These are phyloP conservation scores for Nakazawaea peltata DNA, from an alignment of 805 yeast genomes.

Conservation along the genomic window DNA sequence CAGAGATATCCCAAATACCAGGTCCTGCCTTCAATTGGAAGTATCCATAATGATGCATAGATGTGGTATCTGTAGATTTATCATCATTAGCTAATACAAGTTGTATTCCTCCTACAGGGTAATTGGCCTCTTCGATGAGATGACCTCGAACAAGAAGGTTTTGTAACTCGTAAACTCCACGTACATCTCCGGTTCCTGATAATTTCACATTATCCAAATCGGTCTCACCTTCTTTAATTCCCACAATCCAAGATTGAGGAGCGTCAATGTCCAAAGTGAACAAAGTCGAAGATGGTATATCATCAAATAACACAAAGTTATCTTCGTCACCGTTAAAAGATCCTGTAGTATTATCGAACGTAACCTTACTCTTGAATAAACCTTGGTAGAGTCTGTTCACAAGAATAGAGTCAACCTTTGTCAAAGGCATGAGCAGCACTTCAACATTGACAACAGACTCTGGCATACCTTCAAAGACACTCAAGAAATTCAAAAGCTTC, in stretches of 20 bases:
- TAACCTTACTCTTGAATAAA: slow-evolving; percentile 26
- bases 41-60: slow-evolving; percentile 81
- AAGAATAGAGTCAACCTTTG: slow-evolving; percentile 30
- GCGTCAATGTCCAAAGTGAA: slow-evolving; percentile 49
- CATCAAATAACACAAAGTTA: slow-evolving; percentile 26
- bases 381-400: slow-evolving; percentile 55
- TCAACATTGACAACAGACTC: slow-evolving; percentile 44
- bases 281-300: slow-evolving; percentile 44
- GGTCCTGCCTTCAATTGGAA: slow-evolving; percentile 70
- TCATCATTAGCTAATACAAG: slow-evolving; percentile 28
- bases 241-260: slow-evolving; percentile 64
- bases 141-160: slow-evolving; percentile 65
- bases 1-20: slow-evolving; percentile 53
- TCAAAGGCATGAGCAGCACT: slow-evolving; percentile 52
- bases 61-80: slow-evolving; percentile 43
- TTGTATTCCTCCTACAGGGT: slow-evolving; percentile 47
- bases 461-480: slow-evolving; percentile 28
- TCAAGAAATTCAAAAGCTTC: slow-evolving; percentile 38
- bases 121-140: slow-evolving; percentile 15
- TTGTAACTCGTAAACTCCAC: slow-evolving; percentile 42
- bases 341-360: slow-evolving; percentile 24
- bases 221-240: slow-evolving; percentile 38
- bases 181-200: slow-evolving; percentile 30
- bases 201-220: slow-evolving; percentile 60
- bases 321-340: slow-evolving; percentile 19